phyloP scores from a whole-genome alignment of 2,329 filamentous ascomycete species.

The Dactylellina haptotyla region DNA sequence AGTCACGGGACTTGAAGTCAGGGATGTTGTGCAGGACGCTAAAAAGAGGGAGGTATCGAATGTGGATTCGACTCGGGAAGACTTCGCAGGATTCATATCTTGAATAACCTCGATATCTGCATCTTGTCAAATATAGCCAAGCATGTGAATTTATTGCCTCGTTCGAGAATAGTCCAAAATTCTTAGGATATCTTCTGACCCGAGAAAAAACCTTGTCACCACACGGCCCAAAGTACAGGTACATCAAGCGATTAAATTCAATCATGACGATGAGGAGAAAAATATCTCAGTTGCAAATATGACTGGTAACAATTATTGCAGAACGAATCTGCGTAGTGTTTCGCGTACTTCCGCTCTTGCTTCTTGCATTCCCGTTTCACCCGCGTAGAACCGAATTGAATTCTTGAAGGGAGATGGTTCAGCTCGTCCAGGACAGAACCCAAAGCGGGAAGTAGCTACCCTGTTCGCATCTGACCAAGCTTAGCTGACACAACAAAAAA shows the following conservation, averaged over 20 bases:
- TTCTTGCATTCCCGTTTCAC: constrained; percentile 54
- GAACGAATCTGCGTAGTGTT: constrained; percentile 23
- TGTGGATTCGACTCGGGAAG: constrained; percentile 27
- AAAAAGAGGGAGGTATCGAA: constrained; percentile 28
- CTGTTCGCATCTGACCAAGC: constrained; percentile 23
- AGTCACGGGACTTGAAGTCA: constrained; percentile 54
- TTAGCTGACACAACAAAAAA: constrained; percentile 17
- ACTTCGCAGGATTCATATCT: constrained; percentile 44
- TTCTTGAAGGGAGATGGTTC: constrained; percentile 12
- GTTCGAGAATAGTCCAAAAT: constrained; percentile 51
- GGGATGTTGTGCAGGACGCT: constrained; percentile 54
- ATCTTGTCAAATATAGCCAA: constrained; percentile 36
- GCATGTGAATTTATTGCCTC: constrained; percentile 50
- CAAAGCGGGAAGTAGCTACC: constrained; percentile 6
- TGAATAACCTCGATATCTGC: constrained; percentile 8
- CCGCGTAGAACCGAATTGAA: constrained; percentile 42
- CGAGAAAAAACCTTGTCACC: not conserved
- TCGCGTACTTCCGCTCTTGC: constrained; percentile 53
- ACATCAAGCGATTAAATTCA: constrained; percentile 12
- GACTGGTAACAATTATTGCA: constrained; percentile 45
- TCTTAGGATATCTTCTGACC: constrained; percentile 8
- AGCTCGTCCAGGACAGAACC: constrained; percentile 31
- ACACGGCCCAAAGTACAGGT: constrained; percentile 41
- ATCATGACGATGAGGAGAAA: constrained; percentile 11
- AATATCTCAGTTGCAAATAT: constrained; percentile 24